phyloP scores from a whole-genome alignment of 371 early-diverging fungal species.

The Rhizopus delemar region DNA sequence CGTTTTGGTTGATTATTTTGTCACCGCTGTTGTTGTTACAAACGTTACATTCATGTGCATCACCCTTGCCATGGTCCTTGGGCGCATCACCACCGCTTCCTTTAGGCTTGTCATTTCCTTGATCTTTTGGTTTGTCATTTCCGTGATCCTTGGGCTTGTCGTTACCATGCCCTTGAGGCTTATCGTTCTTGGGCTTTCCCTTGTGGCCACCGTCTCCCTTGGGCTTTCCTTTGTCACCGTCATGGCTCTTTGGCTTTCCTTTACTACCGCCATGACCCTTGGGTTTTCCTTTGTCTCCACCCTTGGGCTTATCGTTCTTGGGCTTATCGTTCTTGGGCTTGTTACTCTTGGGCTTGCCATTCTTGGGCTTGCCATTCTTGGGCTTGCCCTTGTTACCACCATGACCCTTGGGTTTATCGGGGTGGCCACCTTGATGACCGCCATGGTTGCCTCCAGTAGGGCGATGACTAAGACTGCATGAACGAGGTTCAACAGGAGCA shows the following conservation, averaged over 20 bases:
- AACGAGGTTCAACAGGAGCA: slow-evolving; percentile 6
- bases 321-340: not conserved
- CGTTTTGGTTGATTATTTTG: slow-evolving; percentile 12
- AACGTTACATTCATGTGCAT: not conserved
- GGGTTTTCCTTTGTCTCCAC: not conserved
- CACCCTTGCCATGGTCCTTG: not conserved
- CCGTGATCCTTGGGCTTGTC: not conserved
- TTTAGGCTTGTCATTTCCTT: not conserved
- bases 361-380: not conserved
- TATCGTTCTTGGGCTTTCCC: not conserved
- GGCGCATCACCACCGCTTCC: not conserved
- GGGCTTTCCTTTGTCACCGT: not conserved
- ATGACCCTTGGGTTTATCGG: not conserved
- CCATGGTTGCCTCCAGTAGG: not conserved
- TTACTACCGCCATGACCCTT: not conserved
- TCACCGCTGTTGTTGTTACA: slow-evolving; percentile 1
- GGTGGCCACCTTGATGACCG: not conserved
- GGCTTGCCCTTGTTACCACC: not conserved
- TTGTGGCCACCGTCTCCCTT: not conserved
- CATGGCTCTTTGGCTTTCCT: not conserved
- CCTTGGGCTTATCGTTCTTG: not conserved
- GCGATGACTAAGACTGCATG: not conserved
- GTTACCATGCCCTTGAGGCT: not conserved
- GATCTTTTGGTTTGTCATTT: not conserved
- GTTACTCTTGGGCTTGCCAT: not conserved